These are phyloP conservation scores for Globisporangium parvum DNA, from an alignment of 352 stramenopile genomes.

Conservation along the genomic window DNA sequence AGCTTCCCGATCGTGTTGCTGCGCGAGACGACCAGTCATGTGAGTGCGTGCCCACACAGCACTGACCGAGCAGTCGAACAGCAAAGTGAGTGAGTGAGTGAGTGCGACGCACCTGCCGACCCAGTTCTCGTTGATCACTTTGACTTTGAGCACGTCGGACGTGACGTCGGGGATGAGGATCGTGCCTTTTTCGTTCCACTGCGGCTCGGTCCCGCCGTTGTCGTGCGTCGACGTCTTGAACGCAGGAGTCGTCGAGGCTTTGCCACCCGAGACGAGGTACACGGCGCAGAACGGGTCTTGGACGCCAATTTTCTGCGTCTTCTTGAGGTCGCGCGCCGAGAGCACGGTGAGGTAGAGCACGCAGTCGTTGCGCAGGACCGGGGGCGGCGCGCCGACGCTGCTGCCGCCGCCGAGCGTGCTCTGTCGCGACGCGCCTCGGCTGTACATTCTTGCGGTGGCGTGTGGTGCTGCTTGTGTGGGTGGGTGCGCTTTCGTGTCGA, in stretches of 20 bases:
- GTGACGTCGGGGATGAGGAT: conserved; percentile 64
- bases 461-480: background rate
- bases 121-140: conserved; percentile 76
- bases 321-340: conserved; percentile 56
- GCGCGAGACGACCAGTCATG: background rate
- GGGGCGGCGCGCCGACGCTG: background rate
- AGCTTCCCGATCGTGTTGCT: conserved; percentile 71
- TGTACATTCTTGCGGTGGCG: conserved; percentile 7
- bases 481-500: no score
- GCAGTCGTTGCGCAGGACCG: conserved; percentile 55
- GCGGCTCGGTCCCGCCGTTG: conserved; percentile 54
- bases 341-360: conserved; percentile 69
- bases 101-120: conserved; percentile 48
- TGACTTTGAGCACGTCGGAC: conserved; percentile 61
- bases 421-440: conserved; percentile 10
- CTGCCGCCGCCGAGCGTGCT: conserved; percentile 9
- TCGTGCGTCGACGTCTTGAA: conserved; percentile 76
- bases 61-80: no score
- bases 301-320: conserved; percentile 60
- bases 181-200: conserved; percentile 75
- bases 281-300: conserved; percentile 72
- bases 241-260: conserved; percentile 37
- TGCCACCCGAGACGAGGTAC: conserved; percentile 47
- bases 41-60: background rate
- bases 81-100: background rate